phyloP scores from a whole-genome alignment of 192 early-diverging fungal genomes.

The Backusella macrospora region DNA sequence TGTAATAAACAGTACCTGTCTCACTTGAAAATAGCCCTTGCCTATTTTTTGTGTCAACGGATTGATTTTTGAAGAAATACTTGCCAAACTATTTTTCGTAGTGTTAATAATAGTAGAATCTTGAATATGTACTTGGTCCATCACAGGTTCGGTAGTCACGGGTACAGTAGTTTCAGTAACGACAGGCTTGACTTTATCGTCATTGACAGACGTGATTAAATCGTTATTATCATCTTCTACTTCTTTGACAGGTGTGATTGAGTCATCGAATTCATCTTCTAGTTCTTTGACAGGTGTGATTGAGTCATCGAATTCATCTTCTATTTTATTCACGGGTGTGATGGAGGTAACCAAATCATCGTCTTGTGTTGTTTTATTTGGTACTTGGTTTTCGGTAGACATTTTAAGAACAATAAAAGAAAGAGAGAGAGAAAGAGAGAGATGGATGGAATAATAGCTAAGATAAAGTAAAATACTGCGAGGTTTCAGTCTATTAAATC shows the following conservation, averaged over 20 bases:
- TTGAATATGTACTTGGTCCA: not conserved
- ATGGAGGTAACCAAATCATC: not conserved
- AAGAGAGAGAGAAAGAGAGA: not conserved
- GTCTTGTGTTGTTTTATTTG: not conserved
- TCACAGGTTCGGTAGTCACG: not conserved
- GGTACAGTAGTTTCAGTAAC: not conserved
- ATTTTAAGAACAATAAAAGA: not conserved
- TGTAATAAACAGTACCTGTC: no score
- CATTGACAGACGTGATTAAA: not conserved
- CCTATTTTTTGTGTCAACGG: slow-evolving; percentile 45
- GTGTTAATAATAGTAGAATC: not conserved
- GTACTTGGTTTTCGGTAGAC: not conserved
- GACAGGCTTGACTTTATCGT: not conserved
- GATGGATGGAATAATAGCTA: not conserved
- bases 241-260: slow-evolving; percentile 2
- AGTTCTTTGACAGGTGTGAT: not conserved
- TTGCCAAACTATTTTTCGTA: slow-evolving; percentile 42
- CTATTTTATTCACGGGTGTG: not conserved
- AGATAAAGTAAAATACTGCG: not conserved
- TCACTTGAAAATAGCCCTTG: slow-evolving; percentile 46
- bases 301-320: not conserved
- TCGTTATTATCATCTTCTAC: not conserved
- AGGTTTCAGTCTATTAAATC: slow-evolving; percentile 1
- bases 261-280: not conserved
- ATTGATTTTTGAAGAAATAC: slow-evolving; percentile 41